Percentiles rank a stretch among this genome's conserved stretches.
phyloP scores from a whole-genome alignment of 2,329 filamentous ascomycete species.

The Colletotrichum scovillei region DNA sequence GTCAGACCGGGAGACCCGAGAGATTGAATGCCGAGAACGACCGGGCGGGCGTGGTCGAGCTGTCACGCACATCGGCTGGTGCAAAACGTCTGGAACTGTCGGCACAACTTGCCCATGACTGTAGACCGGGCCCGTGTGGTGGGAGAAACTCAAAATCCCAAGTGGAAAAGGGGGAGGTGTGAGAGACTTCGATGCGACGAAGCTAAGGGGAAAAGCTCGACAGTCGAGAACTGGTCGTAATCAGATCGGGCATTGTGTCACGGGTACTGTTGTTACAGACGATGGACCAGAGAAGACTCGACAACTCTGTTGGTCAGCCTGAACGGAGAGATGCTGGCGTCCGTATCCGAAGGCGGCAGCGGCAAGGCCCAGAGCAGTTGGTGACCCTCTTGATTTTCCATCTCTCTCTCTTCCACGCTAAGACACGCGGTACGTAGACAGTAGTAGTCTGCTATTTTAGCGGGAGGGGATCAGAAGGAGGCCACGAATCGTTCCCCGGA shows the following conservation, averaged over 20 bases:
- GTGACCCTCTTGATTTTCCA: not conserved
- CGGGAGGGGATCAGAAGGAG: not conserved
- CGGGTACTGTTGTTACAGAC: not conserved
- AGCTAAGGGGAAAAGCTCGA: not conserved
- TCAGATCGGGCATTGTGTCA: not conserved
- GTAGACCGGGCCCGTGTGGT: constrained; percentile 6
- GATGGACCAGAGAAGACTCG: not conserved
- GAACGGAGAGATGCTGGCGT: not conserved
- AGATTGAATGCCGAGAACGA: constrained; percentile 21
- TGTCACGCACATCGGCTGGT: constrained; percentile 11
- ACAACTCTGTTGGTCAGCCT: not conserved
- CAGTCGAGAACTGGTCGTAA: not conserved
- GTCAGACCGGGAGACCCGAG: constrained; percentile 18
- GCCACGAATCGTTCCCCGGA: not conserved
- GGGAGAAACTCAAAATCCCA: constrained; percentile 6
- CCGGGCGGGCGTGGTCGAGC: constrained; percentile 8
- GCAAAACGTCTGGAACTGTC: constrained; percentile 10
- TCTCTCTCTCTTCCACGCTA: constrained; percentile 4
- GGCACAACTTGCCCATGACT: constrained; percentile 26
- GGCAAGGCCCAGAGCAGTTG: not conserved
- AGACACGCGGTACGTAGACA: not conserved
- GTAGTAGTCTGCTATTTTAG: not conserved
- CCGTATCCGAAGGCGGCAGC: constrained; percentile 8
- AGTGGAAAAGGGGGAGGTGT: not conserved
- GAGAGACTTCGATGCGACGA: not conserved